A percentile compares a stretch with the other conserved stretches of the same genome.
Conservation (phyloP, 371 early-diverging fungal genomes). For the Chytridium lagenaria region DNA sequence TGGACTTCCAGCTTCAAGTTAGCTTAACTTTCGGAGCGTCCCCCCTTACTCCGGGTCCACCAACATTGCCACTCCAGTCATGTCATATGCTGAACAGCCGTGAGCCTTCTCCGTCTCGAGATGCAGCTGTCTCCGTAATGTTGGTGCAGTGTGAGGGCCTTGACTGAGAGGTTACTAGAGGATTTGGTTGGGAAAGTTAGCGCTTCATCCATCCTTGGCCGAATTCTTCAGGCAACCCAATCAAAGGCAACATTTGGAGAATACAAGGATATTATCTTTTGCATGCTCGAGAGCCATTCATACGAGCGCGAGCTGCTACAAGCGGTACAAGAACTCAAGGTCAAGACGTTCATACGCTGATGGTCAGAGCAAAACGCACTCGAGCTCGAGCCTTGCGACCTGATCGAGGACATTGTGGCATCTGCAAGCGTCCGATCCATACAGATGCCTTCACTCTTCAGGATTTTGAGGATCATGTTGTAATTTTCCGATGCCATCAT, state of each 20-base stretch:
- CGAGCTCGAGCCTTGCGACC: conserved; percentile 35
- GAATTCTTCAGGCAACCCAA: conserved; percentile 67
- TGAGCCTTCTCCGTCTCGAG: conserved; percentile 11
- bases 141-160: not conserved
- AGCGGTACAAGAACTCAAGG: conserved; percentile 64
- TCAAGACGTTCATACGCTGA: conserved; percentile 36
- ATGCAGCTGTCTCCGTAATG: not conserved
- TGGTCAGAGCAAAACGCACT: conserved; percentile 2
- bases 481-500: conserved; percentile 44
- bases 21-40: conserved; percentile 11
- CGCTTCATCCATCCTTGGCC: conserved; percentile 66
- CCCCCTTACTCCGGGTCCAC: not conserved
- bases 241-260: conserved; percentile 71
- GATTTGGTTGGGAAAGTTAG: conserved; percentile 61
- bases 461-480: conserved; percentile 27
- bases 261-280: conserved; percentile 72
- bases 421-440: conserved; percentile 42
- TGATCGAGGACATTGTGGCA: conserved; percentile 43
- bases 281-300: conserved; percentile 77
- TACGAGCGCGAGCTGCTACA: conserved; percentile 75
- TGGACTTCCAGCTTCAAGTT: conserved; percentile 58
- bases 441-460: conserved; percentile 28
- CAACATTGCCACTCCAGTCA: not conserved
- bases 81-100: not conserved
- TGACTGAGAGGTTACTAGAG: conserved; percentile 7